Evolutionary conservation across 2,329 filamentous ascomycete species (phyloP), one percentile per base, ranked within the genome.

Genomic region (Penicillium sp.): DNA sequence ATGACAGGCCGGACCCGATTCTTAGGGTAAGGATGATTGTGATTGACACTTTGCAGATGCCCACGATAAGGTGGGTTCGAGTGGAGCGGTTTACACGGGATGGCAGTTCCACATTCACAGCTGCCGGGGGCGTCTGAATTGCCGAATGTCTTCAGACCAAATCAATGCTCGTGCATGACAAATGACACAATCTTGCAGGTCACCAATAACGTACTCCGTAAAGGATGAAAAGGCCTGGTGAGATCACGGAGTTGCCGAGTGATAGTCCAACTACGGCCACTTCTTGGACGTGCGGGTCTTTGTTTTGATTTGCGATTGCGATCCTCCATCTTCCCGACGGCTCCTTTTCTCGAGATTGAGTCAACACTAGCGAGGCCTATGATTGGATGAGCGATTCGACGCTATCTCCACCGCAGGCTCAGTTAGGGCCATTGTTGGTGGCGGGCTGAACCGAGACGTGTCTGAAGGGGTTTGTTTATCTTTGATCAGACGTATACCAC

Each of bases 21-120:
- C 25, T n/a, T 27, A 6, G 25, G 39, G 20, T 32, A 33, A n/a
- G 25, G 9, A 29, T 37, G 22, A 38, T 47, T 46, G 43, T 41
- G 43, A 47, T 47, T 44, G 39, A 35, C 41, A 33, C 35, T 40
- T 12, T 45, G 45, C 48, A 45, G 42, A 43, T 38, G 32, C 25
- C 30, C 37, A 29, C 34, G 33, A 48, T 42, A 23, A 27, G 40
- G 35, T 30, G 26, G 34, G 30, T 22, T 35, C 9, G 10, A 37
- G 40, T 44, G 44, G 40, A 41, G 34, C 27, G 34, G 18, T 9
- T 31, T 38, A 26, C 30, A 42, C 35, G 45, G 45, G 39, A 41
- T 41, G 30, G 20, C 12, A 45, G 32, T 30, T 47, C 42, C 44
- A 45, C 47, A 5, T 22, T 25, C 9, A 25, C 22, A 39, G 27